Base-by-base conservation (phyloP, 495 filamentous ascomycete genomes). In the Daldinia grandis region DNA sequence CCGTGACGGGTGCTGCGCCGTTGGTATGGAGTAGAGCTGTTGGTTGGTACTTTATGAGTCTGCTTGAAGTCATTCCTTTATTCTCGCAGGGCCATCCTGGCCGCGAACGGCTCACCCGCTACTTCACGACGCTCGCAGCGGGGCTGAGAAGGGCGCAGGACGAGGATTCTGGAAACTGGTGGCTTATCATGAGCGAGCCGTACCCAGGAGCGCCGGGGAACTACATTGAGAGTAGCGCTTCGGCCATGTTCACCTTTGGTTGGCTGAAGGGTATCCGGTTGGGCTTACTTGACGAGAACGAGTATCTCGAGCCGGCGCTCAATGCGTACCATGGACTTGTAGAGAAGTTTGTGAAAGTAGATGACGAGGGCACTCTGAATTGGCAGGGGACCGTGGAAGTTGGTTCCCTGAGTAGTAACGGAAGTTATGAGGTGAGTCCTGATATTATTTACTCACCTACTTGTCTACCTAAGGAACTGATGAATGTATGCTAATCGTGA, bases 221-320 rank as follows among this genome's bases (percentile, higher is more conserved):
- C 62, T 90, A 89, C 58, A 86, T 90, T 60, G 87, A 90, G 76
- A 84, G 82, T 44, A 87, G 85, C 57, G 86, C 80, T 12, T 86
- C 82, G 14, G 87, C 87, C 4, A 88, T 90, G 86, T 88, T 89
- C 72, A 80, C 81, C 6, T 87, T 86, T 74, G 83, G 81, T 4
- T 76, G 86, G 60, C 74, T 86, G 56, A 87, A 87, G 75, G 87
- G 84, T 1, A 77, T 83, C 8, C 73, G 83, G 53, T 74, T 82
- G 33, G 87, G 85, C 1, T 77, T 81, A 62, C 69, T 84, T 9
- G 56, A 58, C 6, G 59, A 50, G 7, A 62, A 47, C 6, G 74
- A 78, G 19, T 80, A 81, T 37, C 72, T 77, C 14, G 68, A 64
- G 4, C 56, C 74, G 8, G 79, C 79, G 30, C 62, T 74, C 6